Base-by-base conservation (phyloP, 2,329 filamentous ascomycete species). In the Ceratocystis cubensis region DNA sequence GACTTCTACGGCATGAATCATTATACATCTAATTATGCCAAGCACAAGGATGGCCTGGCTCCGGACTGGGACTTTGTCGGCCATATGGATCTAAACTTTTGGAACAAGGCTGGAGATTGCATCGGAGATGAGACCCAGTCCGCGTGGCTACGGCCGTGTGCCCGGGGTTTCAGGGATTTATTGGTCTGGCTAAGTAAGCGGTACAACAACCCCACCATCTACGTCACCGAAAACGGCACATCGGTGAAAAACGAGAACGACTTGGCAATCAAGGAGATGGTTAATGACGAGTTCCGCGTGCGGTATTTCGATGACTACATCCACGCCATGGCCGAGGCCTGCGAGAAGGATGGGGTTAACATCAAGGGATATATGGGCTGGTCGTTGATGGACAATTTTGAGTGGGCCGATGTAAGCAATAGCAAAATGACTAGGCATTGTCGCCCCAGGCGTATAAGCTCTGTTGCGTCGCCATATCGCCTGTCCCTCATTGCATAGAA, bases 1-100 rank as follows among this genome's bases (percentile, higher is more conserved):
- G 91, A 95, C 79, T 95, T 95, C 77, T 95, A 95, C 76, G 91
- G 89, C 75, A 93, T 93, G 89, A 95, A 96, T 80, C 88, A 91
- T 80, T 96, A 96, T 80, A 92, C 89, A 63, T 88, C 89, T 73
- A 89, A 94, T 80, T 95, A 89, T 77, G 86, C 95, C 77, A 86
- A 85, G 75, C 86, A 92, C 77, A 84, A 84, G 72, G 80, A 82
- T 6, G 82, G 81, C 5, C 77, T 81, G 61, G 77, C 88, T 0
- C 80, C 82, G 1, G 78, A 78, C 3, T 81, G 88, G 63, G 90
- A 96, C 77, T 85, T 84, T 75, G 78, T 84, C 13, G 91, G 91
- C 65, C 88, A 95, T 75, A 77, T 95, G 45, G 88, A 94, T 71
- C 81, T 85, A 1, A 80, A 87, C 50, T 84, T 88, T 70, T 80